Evolutionary conservation across 1,284 basidiomycete species (phyloP), one percentile per base, ranked within the genome.

Genomic region (Sporisorium graminicola): DNA sequence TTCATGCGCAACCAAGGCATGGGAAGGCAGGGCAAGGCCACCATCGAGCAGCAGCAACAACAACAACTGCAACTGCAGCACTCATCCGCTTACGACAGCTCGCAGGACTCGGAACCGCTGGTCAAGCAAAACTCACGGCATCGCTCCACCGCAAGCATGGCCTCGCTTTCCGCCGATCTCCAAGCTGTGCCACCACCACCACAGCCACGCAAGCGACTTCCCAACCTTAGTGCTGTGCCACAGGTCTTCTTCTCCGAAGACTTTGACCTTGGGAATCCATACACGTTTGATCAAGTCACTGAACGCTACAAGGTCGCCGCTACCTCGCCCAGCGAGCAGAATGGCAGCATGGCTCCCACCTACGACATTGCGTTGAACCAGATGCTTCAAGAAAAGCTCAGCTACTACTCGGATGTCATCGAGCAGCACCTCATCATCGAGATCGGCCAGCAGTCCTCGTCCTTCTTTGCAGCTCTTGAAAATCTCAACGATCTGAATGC

Each of bases 391-490:
- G 95, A 98, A 83, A 92, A 91, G 82, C 90, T 98, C 62, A 95
- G 94, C 14, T 92, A 94, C 70, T 93, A 98, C 82, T 92, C 95
- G 8, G 97, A 98, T 85, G 93, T 93, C 2, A 90, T 99, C 70
- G 96, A 99, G 83, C 91, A 95, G 74, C 95, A 99, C 84, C 92
- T 99, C 59, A 91, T 97, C 16, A 91, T 91, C 77, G 96, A 98
- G 86, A 97, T 99, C 61, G 92, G 93, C 8, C 87, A 92, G 12
- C 92, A 95, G 5, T 94, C 94, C 0, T 90, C 93, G 0, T 94
- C 94, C 3, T 99, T 99, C 89, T 99, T 99, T 83, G 93, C 95
- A 1, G 97, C 96, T 1, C 90, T 99, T 24, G 91, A 94, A 10
- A 98, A 98, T 85, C 88, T 99, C 13, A 93, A 98, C 82, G 92